phyloP scores from a whole-genome alignment of 139 green algal species.

The Chlamydomonas asymmetrica region DNA sequence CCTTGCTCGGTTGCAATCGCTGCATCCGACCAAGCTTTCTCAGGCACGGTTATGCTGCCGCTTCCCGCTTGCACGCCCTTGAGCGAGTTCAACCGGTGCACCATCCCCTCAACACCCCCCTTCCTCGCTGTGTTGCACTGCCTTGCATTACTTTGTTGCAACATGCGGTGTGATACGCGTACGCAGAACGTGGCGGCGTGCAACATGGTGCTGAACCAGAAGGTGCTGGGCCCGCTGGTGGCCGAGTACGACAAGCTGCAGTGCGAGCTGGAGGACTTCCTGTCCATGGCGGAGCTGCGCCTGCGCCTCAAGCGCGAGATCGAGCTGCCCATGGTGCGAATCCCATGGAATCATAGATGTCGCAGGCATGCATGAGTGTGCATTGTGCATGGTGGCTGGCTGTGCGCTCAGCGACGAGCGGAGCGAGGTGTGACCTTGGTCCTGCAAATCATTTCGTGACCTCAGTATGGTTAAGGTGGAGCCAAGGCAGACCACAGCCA shows the following conservation, averaged over 20 bases:
- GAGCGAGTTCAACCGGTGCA: too few species aligned
- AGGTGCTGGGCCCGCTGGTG: conserved; percentile 21
- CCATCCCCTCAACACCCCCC: too few species aligned
- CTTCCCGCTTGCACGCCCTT: too few species aligned
- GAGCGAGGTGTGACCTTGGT: neutral
- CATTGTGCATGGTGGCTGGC: neutral
- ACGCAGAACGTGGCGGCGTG: conserved; percentile 24
- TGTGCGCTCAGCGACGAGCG: neutral
- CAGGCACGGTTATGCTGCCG: too few species aligned
- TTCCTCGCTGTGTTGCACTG: too few species aligned
- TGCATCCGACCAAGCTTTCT: too few species aligned
- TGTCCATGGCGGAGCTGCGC: conserved; percentile 31
- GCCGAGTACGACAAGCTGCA: conserved; percentile 36
- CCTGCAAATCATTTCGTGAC: neutral
- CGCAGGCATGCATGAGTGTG: neutral
- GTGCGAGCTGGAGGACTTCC: conserved; percentile 32
- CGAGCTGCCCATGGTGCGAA: conserved; percentile 27
- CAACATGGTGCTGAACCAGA: conserved; percentile 30
- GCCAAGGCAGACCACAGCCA: neutral
- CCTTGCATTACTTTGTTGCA: too few species aligned
- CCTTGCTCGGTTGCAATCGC: too few species aligned
- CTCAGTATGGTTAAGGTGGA: neutral
- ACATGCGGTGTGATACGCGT: too few species aligned
- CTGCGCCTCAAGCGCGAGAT: conserved; percentile 19
- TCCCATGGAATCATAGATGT: too few species aligned